Percentiles rank a stretch among this genome's conserved stretches.
Evolutionary conservation across 2,329 filamentous ascomycete genomes (phyloP).

Genomic region (Biscogniauxia marginata): DNA sequence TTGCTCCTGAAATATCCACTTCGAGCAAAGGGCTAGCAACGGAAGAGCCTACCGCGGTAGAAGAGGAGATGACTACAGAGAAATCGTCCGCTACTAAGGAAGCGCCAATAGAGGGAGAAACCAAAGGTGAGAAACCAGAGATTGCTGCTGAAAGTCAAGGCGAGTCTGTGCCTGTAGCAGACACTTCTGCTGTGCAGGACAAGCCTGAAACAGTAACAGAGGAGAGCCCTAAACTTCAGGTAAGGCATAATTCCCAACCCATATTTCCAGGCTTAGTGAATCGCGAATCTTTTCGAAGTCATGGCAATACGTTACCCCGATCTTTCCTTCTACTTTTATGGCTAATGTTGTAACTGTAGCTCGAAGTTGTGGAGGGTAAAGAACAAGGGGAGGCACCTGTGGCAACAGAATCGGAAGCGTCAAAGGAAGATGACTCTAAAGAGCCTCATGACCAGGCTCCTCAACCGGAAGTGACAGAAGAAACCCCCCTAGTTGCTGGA

Average conservation of each 20-base stretch:
- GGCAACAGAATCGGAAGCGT: background rate
- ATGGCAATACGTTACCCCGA: constrained; percentile 7
- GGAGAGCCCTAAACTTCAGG: constrained; percentile 12
- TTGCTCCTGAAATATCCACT: background rate
- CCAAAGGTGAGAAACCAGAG: background rate
- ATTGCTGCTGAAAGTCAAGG: constrained; percentile 3
- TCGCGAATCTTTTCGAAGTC: no score
- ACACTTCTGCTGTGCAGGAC: constrained; percentile 4
- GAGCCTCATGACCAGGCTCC: background rate
- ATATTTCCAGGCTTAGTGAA: no score
- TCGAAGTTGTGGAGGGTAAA: constrained; percentile 15
- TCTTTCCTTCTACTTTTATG: background rate
- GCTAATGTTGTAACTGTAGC: constrained; percentile 9
- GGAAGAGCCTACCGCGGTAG: background rate
- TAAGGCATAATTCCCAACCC: constrained; percentile 14
- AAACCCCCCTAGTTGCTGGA: background rate
- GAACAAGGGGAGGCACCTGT: background rate
- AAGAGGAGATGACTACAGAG: background rate
- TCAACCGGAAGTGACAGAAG: background rate
- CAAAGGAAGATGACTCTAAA: background rate
- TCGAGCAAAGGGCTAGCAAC: background rate
- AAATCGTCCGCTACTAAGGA: background rate
- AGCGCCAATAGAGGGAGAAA: background rate
- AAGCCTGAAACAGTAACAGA: constrained; percentile 16
- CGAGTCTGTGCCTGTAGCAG: background rate